Base-by-base conservation (phyloP, 441 rosid genomes). In the Pelargonium citronellum region DNA sequence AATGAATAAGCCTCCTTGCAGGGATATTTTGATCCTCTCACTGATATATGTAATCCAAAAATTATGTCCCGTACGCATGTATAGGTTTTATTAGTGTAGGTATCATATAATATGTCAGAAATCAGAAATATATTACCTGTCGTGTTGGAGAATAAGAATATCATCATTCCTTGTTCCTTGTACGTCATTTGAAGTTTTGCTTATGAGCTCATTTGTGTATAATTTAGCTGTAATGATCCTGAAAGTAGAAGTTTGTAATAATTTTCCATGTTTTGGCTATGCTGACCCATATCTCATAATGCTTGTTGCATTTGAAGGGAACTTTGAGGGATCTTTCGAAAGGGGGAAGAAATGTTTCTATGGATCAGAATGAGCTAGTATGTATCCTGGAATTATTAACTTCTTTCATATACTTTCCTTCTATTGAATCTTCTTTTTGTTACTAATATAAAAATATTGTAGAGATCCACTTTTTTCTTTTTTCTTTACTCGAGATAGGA, bases 241-340 rank as follows among this genome's bases (percentile, higher is more conserved):
- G 12, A 44, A 41, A 44, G 8, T 37, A 37, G 41, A 37, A 5
- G 49, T 44, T 9, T 43, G 46, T 9, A 43, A 43, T 43, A 43
- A 43, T 43, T 7, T 9, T 43, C 46, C 46, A 5, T 30, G 3
- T 51, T 53, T 53, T 53, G 5, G 15, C 16, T 15, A n/a, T 53
- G 60, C 8, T 15, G 60, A 70, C 53, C 15, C 4, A 34, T 58
- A 67, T 58, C 60, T 51, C 15, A n/a, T 68, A 71, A 9, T 30
- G 20, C 41, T 74, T 68, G 9, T 51, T 46, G 65, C 17, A 75
- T 74, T 67, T 70, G 62, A 75, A 85, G 87, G 89, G 89, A 19
- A 83, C 89, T 69, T 70, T 83, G 73, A 85, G 85, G 79, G 85
- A 80, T 81, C 87, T 85, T 72, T 69, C 78, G 20, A 85, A 79